phyloP scores from a whole-genome alignment of 768 basidiomycete species.

The Rhodotorula babjevae region DNA sequence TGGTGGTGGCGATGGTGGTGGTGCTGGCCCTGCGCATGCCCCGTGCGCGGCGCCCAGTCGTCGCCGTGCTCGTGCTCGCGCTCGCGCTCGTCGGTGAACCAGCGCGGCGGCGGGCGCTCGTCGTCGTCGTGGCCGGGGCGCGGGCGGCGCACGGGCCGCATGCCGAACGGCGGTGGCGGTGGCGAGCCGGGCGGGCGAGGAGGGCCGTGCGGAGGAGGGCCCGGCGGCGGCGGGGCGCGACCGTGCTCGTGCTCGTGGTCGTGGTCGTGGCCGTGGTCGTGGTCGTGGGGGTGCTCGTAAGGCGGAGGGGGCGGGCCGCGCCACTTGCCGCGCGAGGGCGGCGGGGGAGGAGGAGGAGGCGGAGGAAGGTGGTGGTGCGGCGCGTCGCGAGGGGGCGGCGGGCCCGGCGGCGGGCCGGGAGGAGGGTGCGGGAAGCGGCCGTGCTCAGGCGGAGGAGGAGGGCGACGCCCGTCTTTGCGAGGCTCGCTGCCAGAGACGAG shows the following conservation, averaged over 20 bases:
- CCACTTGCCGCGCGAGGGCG: neutral
- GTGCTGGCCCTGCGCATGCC: neutral
- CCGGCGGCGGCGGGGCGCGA: too few relatives aligned
- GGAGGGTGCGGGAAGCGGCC: too few relatives aligned
- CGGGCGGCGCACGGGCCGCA: neutral
- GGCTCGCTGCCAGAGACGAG: neutral
- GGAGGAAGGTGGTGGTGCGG: neutral
- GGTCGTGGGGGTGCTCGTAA: too few relatives aligned
- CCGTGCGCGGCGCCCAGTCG: too few relatives aligned
- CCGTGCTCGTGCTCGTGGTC: neutral
- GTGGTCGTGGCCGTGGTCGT: too few relatives aligned
- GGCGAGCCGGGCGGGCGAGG: neutral
- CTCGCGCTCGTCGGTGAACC: too few relatives aligned
- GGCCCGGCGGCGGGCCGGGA: neutral
- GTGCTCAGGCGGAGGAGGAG: neutral
- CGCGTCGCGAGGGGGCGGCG: neutral
- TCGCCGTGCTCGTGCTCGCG: neutral
- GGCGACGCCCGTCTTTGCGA: neutral
- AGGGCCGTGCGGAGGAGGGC: neutral
- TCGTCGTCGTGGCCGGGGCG: neutral
- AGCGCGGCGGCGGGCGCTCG: neutral
- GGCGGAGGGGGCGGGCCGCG: neutral
- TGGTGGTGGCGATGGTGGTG: neutral
- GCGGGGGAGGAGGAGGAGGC: neutral
- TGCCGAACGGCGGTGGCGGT: neutral